Conservation (phyloP, 306 rosid genomes). For the Cucumis melo region DNA sequence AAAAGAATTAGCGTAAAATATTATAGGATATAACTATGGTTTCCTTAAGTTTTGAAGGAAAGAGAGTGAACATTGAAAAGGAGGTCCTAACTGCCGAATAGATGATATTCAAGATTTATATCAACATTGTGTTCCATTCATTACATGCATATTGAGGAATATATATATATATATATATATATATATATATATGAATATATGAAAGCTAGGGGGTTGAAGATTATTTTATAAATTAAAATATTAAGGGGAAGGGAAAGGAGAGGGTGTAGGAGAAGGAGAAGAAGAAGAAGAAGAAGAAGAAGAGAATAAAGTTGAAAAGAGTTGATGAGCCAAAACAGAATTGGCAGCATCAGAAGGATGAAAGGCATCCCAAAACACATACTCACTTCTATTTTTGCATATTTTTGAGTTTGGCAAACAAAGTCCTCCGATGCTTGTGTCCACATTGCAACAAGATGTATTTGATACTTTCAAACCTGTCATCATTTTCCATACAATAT, state of each 20-base stretch:
- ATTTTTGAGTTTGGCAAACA: conserved; percentile 72
- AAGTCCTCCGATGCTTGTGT: conserved; percentile 55
- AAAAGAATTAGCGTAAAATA: no score
- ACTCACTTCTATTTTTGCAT: conserved; percentile 46
- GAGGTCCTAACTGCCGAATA: no score
- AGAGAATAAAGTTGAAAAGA: conserved; percentile 31
- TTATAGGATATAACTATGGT: no score
- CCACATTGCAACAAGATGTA: conserved; percentile 75
- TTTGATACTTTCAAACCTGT: conserved; percentile 72
- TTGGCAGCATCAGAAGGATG: conserved; percentile 91
- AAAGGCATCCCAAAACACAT: conserved; percentile 84
- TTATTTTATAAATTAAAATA: not conserved
- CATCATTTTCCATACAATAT: no score
- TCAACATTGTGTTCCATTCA: no score
- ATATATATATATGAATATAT: no score
- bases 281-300: conserved; percentile 24
- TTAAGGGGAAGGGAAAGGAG: not conserved
- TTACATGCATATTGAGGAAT: no score
- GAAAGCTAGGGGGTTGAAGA: no score
- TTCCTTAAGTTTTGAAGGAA: no score
- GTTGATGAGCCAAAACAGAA: conserved; percentile 43
- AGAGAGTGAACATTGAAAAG: no score
- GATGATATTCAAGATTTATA: no score
- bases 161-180: no score
- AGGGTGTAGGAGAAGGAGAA: conserved; percentile 21